Percentiles rank a stretch among this genome's conserved stretches.
Conservation (phyloP, 208 protist genomes). For the Kentomonas sorsogonicus region DNA sequence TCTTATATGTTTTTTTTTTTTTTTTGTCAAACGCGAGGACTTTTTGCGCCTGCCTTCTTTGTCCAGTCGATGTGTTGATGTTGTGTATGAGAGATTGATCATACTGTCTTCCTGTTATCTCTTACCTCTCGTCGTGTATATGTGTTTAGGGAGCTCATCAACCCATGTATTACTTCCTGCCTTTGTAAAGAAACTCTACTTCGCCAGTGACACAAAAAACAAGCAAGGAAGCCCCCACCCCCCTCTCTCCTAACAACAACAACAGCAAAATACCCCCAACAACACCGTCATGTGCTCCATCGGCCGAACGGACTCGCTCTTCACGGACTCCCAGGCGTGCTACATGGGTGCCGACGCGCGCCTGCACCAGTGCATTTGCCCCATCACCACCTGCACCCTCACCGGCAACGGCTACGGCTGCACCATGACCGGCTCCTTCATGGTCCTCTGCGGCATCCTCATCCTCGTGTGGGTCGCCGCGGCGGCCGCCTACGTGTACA, state of each 20-base stretch:
- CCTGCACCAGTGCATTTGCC: slow-evolving; percentile 71
- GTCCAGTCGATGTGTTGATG: too few species aligned
- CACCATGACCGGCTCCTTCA: slow-evolving; percentile 49
- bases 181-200: too few species aligned
- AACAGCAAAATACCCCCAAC: neutral
- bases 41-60: too few species aligned
- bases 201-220: too few species aligned
- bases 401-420: slow-evolving; percentile 39
- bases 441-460: slow-evolving; percentile 50
- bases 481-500: slow-evolving; percentile 58
- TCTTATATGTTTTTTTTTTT: too few species aligned
- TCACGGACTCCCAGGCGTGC: slow-evolving; percentile 73
- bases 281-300: slow-evolving; percentile 24
- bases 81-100: too few species aligned
- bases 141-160: too few species aligned
- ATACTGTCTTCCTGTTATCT: too few species aligned
- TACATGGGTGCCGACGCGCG: slow-evolving; percentile 50
- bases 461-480: slow-evolving; percentile 58
- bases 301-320: slow-evolving; percentile 48
- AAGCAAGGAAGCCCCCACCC: neutral
- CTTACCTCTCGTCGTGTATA: too few species aligned
- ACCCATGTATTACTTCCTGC: too few species aligned
- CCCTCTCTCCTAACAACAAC: slow-evolving; percentile 2
- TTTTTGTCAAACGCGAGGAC: too few species aligned
- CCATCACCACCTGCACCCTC: slow-evolving; percentile 51